These are phyloP conservation scores for Perkinsus chesapeaki DNA, from an alignment of 169 alveolate species.

Conservation along the genomic window DNA sequence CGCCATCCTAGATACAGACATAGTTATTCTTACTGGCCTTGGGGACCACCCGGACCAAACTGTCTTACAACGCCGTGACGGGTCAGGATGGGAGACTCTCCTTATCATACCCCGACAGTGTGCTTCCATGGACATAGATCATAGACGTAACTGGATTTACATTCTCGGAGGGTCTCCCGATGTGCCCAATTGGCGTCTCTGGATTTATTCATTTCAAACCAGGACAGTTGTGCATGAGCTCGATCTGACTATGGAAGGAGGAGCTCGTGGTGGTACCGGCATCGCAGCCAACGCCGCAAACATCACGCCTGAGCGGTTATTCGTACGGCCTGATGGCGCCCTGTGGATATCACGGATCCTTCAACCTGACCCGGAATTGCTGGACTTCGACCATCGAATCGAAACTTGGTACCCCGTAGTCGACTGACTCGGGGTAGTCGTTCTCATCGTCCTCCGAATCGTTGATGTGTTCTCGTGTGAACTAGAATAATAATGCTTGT, in stretches of 20 bases:
- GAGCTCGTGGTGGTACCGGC: neutral
- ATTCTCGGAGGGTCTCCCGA: conserved; percentile 6
- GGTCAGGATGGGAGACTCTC: neutral
- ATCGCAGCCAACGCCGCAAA: neutral
- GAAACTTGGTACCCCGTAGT: neutral
- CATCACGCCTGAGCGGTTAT: neutral
- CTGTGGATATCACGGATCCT: neutral
- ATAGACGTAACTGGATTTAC: neutral
- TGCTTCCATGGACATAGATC: neutral
- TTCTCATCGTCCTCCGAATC: too few species aligned
- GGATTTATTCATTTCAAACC: neutral
- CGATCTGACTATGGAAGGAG: neutral
- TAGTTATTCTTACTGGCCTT: neutral
- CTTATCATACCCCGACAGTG: neutral
- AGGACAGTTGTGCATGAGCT: neutral
- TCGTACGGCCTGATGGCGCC: neutral
- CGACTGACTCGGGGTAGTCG: neutral
- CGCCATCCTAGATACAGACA: neutral
- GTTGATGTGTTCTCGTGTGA: neutral
- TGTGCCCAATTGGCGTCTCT: neutral
- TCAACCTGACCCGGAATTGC: neutral
- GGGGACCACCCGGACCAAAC: neutral
- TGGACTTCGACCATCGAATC: neutral
- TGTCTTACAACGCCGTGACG: neutral
- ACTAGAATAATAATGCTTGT: neutral